Conservation (phyloP, 257 asterid species). For the Gentiana straminea region DNA sequence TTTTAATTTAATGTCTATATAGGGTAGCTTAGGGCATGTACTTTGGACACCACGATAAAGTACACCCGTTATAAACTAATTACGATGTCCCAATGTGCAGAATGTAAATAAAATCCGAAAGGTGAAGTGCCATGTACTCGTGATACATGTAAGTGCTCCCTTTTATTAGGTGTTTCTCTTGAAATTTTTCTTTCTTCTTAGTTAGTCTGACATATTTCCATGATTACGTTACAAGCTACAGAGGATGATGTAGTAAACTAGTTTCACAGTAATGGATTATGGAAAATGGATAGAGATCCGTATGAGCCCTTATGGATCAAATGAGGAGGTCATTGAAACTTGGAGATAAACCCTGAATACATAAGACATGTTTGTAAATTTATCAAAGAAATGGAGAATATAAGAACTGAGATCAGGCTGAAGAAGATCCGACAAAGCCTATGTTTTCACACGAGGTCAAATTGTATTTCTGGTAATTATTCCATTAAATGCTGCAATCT, state of each 20-base stretch:
- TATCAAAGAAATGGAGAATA: too few relatives aligned
- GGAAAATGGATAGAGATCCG: conserved; percentile 70
- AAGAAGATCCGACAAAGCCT: too few relatives aligned
- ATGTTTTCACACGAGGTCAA: too few relatives aligned
- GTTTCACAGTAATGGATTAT: too few relatives aligned
- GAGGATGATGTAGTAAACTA: too few relatives aligned
- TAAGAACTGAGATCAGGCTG: too few relatives aligned
- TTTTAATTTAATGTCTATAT: neutral
- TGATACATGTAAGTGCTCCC: conserved; percentile 67
- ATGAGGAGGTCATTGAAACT: conserved; percentile 79
- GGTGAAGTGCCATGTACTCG: conserved; percentile 39
- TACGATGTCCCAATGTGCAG: conserved; percentile 46
- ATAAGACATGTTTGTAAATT: conserved; percentile 69
- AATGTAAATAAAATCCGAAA: conserved; percentile 40
- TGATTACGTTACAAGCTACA: conserved; percentile 83
- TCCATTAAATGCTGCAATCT: too few relatives aligned
- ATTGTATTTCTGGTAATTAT: too few relatives aligned
- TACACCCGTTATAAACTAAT: too few relatives aligned
- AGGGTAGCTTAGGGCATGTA: neutral
- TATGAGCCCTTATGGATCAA: conserved; percentile 86
- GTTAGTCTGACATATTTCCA: conserved; percentile 39
- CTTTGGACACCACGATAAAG: too few relatives aligned
- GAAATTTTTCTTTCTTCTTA: neutral
- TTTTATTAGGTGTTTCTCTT: too few relatives aligned
- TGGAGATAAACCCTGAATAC: conserved; percentile 78